Conservation (phyloP, 805 yeast species). For the Yamadazyma sp. region DNA sequence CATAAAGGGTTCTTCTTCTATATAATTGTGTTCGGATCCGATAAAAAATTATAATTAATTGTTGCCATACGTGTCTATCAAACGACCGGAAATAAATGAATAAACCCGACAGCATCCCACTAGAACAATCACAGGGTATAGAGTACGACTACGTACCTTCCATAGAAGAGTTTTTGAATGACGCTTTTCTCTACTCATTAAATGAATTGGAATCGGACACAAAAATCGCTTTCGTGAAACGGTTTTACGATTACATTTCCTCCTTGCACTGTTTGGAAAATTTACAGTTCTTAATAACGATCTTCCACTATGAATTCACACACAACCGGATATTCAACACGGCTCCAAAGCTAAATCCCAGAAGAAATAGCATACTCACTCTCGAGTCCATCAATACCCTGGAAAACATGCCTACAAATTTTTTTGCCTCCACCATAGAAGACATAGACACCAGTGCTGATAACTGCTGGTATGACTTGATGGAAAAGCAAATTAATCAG, state of each 20-base stretch:
- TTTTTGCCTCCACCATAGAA: constrained; percentile 27
- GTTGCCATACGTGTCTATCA: too few species aligned
- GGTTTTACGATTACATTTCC: constrained; percentile 34
- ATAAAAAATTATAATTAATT: too few species aligned
- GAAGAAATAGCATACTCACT: constrained; percentile 8
- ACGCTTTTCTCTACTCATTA: constrained; percentile 29
- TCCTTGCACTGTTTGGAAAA: constrained; percentile 48
- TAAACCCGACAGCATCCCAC: background rate
- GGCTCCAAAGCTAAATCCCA: constrained; percentile 8
- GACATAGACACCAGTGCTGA: constrained; percentile 26
- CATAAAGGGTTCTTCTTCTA: constrained; percentile 6
- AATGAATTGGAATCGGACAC: constrained; percentile 17
- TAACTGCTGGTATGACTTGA: constrained; percentile 22
- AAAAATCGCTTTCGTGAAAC: constrained; percentile 19
- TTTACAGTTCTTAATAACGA: constrained; percentile 44
- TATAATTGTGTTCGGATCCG: too few species aligned
- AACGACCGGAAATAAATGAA: too few species aligned
- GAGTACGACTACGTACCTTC: constrained; percentile 10
- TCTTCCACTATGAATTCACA: constrained; percentile 45
- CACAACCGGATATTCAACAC: constrained; percentile 28
- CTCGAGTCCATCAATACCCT: constrained; percentile 17
- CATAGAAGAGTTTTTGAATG: constrained; percentile 31
- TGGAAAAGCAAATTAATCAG: constrained; percentile 12
- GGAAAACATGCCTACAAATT: constrained; percentile 24
- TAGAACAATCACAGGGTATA: background rate